phyloP scores from a whole-genome alignment of 352 stramenopile genomes.

The Lagenidium giganteum region DNA sequence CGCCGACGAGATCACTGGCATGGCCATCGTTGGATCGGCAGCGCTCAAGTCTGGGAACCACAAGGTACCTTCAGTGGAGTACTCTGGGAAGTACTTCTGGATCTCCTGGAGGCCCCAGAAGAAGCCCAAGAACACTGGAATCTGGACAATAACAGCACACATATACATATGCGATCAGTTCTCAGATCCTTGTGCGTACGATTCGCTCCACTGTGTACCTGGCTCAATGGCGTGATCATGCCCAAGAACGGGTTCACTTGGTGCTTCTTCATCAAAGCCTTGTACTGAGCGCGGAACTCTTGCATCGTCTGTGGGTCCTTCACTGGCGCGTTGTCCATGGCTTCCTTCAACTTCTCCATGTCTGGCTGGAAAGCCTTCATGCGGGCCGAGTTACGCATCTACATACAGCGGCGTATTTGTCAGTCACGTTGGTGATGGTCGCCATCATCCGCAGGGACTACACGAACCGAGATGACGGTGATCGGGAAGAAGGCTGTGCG shows the following conservation, averaged over 20 bases:
- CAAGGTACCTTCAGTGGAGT: constrained; percentile 61
- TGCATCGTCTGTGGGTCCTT: constrained; percentile 41
- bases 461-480: constrained; percentile 71
- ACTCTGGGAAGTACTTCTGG: constrained; percentile 77
- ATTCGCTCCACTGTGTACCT: too few relatives aligned
- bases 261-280: constrained; percentile 81
- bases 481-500: constrained; percentile 72
- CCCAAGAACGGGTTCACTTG: constrained; percentile 71
- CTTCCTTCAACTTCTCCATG: constrained; percentile 72
- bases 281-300: constrained; percentile 70
- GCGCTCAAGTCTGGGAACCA: constrained; percentile 81
- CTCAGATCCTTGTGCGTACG: too few relatives aligned
- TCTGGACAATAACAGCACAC: constrained; percentile 23
- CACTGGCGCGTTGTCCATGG: constrained; percentile 53
- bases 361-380: constrained; percentile 82
- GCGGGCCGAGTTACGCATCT: constrained; percentile 83
- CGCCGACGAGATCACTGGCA: constrained; percentile 78
- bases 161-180: neutral
- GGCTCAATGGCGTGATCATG: constrained; percentile 57
- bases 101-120: constrained; percentile 83
- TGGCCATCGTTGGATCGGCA: constrained; percentile 60
- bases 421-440: too few relatives aligned
- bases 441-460: too few relatives aligned
- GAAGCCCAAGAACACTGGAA: constrained; percentile 81
- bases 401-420: too few relatives aligned